Evolutionary conservation across 2,329 filamentous ascomycete genomes (phyloP).

Genomic region (Aaosphaeria arxii): DNA sequence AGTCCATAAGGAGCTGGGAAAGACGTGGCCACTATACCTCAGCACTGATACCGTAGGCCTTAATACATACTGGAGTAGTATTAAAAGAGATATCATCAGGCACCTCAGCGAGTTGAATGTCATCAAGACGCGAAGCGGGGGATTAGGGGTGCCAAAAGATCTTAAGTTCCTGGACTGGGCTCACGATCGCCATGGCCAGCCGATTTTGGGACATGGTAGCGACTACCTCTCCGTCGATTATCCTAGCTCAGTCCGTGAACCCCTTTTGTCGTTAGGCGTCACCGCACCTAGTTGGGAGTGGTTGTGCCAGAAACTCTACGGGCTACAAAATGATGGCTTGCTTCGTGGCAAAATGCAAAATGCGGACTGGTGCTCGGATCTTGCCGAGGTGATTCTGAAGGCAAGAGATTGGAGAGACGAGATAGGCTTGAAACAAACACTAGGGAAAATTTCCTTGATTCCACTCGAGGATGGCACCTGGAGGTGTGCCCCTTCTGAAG

Average conservation of each 20-base stretch:
- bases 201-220: slow-evolving; percentile 1
- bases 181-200: slow-evolving; percentile 4
- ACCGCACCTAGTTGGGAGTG: not conserved
- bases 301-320: not conserved
- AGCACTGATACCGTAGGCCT: not conserved
- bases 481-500: not conserved
- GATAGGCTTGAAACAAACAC: not conserved
- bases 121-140: not conserved
- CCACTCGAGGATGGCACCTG: not conserved
- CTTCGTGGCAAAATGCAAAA: not conserved
- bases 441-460: not conserved
- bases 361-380: not conserved
- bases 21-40: not conserved
- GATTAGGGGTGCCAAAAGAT: not conserved
- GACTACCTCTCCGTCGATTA: slow-evolving; percentile 2
- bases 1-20: not conserved
- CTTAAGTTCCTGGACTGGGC: slow-evolving; percentile 6
- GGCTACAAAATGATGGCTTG: not conserved
- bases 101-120: not conserved
- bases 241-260: not conserved
- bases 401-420: not conserved
- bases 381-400: not conserved
- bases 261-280: not conserved
- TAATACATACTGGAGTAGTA: not conserved
- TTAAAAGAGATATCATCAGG: not conserved